Evolutionary conservation across 2,329 filamentous ascomycete genomes (phyloP).

Genomic region (Clarireedia paspali): DNA sequence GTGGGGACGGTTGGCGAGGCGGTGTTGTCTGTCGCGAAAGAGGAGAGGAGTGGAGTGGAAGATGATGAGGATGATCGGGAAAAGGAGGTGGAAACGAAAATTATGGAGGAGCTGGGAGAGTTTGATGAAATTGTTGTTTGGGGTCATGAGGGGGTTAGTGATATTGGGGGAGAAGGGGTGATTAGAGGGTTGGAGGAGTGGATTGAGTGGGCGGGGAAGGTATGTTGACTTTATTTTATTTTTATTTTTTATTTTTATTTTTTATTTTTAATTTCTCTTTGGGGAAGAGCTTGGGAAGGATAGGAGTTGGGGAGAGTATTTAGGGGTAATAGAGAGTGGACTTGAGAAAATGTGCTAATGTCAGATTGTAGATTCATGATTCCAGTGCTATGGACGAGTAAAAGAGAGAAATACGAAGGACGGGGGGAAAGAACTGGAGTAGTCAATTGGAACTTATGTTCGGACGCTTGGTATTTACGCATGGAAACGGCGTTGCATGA

Average conservation of each 20-base stretch:
- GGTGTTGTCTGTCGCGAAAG: slow-evolving; percentile 34
- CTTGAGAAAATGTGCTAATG: background rate
- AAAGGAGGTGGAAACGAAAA: slow-evolving; percentile 42
- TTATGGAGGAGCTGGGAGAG: slow-evolving; percentile 53
- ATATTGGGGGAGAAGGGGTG: slow-evolving; percentile 62
- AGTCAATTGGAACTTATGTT: background rate
- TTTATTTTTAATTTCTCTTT: too few relatives aligned
- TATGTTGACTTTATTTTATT: slow-evolving; percentile 28
- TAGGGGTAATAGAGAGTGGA: too few relatives aligned
- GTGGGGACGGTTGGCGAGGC: background rate
- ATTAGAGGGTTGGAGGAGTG: slow-evolving; percentile 43
- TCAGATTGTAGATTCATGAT: background rate
- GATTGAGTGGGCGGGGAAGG: slow-evolving; percentile 64
- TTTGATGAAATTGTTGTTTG: slow-evolving; percentile 79
- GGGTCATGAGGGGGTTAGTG: slow-evolving; percentile 65
- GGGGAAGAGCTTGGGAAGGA: too few relatives aligned
- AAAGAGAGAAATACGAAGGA: background rate
- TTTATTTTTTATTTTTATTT: background rate
- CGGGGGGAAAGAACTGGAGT: background rate
- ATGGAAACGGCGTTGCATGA: too few relatives aligned
- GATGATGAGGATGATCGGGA: slow-evolving; percentile 36
- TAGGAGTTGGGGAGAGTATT: too few relatives aligned
- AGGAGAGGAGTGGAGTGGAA: slow-evolving; percentile 23
- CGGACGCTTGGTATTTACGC: background rate
- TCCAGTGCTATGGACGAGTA: background rate